Base-by-base conservation (phyloP, 805 yeast species). In the Grigorovia humatica region DNA sequence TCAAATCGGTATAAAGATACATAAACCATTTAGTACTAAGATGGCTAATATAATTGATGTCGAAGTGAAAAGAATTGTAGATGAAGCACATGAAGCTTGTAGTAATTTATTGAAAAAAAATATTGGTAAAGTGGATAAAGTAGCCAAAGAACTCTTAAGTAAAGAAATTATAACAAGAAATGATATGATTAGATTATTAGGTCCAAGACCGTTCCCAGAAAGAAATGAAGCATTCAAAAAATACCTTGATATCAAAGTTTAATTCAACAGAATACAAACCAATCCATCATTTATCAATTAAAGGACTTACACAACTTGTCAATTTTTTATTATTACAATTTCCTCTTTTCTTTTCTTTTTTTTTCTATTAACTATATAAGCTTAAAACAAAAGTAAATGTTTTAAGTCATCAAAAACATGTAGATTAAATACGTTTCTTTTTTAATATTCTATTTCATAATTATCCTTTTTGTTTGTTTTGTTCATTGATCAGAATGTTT, bases 121-220 rank as follows among this genome's bases (percentile, higher is more conserved):
- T 64, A 59, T 80, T 17, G 76, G 74, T 12, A 91, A 85, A 55
- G 90, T 93, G 42, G 90, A 82, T 56, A 72, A 79, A 52, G 95
- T 95, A 48, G 99, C 99, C 1, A 82, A 90, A 67, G 89, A 86
- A 62, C 74, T 93, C 57, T 75, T 91, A 61, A 70, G 75, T 51
- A 90, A 91, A 66, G 99, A 93, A 68, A 95, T 88, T 29, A 79
- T 93, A 27, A 88, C 96, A 2, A 81, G 99, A 67, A 95, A 88
- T 59, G 99, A 93, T 65, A 88, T 93, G 95, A 81, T 90, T 52
- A 77, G 91, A 52, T 67, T 93, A 48, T 72, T 93, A 46, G 99
- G 99, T 2, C 86, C 86, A 66, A 78, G 99, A 58, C 96, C 96
- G 11, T 93, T 85, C 75, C 83, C 86, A 15, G 96, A 89, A 66